These are phyloP conservation scores for Knoxia roxburghii DNA, from an alignment of 257 asterid species.

Conservation along the genomic window DNA sequence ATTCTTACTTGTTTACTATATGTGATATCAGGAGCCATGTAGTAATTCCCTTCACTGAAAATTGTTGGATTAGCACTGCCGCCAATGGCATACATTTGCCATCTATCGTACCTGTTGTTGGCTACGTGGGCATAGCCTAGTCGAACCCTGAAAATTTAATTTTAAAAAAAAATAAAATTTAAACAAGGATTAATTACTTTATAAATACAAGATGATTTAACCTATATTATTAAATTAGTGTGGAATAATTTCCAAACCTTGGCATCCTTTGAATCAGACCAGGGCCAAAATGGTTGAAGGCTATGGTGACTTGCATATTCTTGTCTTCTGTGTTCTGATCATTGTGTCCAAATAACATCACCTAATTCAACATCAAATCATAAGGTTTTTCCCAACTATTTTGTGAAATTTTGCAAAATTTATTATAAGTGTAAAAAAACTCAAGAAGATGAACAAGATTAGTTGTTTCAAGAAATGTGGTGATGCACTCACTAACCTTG, in stretches of 20 bases:
- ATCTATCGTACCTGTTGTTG: slow-evolving; percentile 65
- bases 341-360: slow-evolving; percentile 60
- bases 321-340: slow-evolving; percentile 56
- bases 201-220: no score
- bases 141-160: slow-evolving; percentile 68
- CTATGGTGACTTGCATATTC: slow-evolving; percentile 64
- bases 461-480: no score
- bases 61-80: slow-evolving; percentile 92
- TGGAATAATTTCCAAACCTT: slow-evolving; percentile 23
- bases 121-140: slow-evolving; percentile 78
- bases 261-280: slow-evolving; percentile 93
- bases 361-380: no score
- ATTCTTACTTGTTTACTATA: slow-evolving; percentile 45
- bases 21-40: slow-evolving; percentile 46
- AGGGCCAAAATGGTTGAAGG: slow-evolving; percentile 78
- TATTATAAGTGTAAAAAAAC: no score
- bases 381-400: no score
- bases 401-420: no score
- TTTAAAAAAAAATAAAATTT: no score
- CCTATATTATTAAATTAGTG: no score
- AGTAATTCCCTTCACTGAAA: slow-evolving; percentile 87
- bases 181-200: no score
- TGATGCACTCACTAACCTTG: slow-evolving; percentile 40
- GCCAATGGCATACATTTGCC: slow-evolving; percentile 90
- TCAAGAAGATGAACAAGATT: no score